Evolutionary conservation across 306 rosid species (phyloP).

Genomic region (Medicago lupulina): DNA sequence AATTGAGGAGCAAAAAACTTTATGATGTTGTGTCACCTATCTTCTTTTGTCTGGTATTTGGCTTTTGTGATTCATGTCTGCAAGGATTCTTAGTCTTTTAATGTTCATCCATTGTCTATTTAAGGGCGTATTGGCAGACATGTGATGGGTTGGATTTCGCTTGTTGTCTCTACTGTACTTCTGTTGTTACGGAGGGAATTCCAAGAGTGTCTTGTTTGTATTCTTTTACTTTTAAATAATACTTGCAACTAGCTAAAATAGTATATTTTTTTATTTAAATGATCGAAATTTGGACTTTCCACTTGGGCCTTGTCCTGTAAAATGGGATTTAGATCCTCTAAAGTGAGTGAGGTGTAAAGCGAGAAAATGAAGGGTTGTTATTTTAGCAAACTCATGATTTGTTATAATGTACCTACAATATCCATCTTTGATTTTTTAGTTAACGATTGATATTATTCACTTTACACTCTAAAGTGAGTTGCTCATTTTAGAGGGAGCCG

Average conservation of each 20-base stretch:
- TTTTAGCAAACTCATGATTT: no score
- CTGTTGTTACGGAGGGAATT: background rate
- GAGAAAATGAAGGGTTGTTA: no score
- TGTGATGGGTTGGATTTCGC: background rate
- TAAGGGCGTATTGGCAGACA: background rate
- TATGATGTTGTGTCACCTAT: background rate
- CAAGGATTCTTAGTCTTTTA: background rate
- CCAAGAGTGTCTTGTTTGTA: background rate
- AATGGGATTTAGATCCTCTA: no score
- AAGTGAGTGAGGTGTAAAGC: no score
- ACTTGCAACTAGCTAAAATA: background rate
- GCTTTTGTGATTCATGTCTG: background rate
- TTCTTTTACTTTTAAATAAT: background rate
- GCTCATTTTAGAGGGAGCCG: no score
- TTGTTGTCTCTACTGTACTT: background rate
- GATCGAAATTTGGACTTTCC: background rate
- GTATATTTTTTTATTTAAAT: background rate
- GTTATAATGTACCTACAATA: no score
- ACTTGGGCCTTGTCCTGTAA: background rate
- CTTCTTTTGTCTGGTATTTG: background rate
- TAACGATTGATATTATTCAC: background rate
- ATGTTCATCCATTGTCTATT: background rate
- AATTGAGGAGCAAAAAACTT: background rate
- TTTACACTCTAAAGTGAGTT: no score
- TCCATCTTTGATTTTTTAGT: no score